Base-by-base conservation (phyloP, 768 basidiomycete genomes). In the Mycena rosella region DNA sequence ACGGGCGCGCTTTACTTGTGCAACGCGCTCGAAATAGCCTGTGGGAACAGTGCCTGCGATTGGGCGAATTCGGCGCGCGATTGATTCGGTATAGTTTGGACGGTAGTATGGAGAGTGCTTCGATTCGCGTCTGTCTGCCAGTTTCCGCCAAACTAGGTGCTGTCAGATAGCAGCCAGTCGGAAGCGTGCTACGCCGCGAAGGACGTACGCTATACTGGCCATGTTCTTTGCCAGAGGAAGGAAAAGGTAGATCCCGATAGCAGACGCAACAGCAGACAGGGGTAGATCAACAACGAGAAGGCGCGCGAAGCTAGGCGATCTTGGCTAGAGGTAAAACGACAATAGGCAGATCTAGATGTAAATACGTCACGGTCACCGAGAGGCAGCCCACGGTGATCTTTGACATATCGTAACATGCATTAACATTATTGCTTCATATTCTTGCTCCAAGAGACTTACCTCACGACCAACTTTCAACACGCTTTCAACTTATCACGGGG, bases 1-100 rank as follows among this genome's bases (percentile, higher is more conserved):
- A 58, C 52, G 51, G 15, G 22, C 32, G 56, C 5, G 2, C n/a
- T 53, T 34, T 8, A 51, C 8, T 18, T 20, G 54, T 24, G 44
- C 11, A 29, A 40, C 1, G 20, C 61, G 20, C 47, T 42, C n/a
- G 34, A 24, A 62, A 67, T 61, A 56, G 54, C 22, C 24, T 62
- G 60, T 62, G 60, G n/a, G 66, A 67, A 61, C 52, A 47, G 65
- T 60, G 59, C 65, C 60, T 67, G 65, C n/a, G 55, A 58, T 57
- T 59, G 34, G 40, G 47, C 54, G 63, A 65, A 58, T 47, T 36
- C 54, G 52, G 47, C 27, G 44, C 32, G 36, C 34, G 32, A 11
- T 27, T 44, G 20, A 22, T n/a, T 44, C 42, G 42, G 42, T 20
- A 22, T 44, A 20, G 42, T 20, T 20, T 44, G 42, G 18, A 44